A percentile compares a stretch with the other conserved stretches of the same genome.
Evolutionary conservation across 306 rosid genomes (phyloP).

Genomic region (Crataegus laevigata): DNA sequence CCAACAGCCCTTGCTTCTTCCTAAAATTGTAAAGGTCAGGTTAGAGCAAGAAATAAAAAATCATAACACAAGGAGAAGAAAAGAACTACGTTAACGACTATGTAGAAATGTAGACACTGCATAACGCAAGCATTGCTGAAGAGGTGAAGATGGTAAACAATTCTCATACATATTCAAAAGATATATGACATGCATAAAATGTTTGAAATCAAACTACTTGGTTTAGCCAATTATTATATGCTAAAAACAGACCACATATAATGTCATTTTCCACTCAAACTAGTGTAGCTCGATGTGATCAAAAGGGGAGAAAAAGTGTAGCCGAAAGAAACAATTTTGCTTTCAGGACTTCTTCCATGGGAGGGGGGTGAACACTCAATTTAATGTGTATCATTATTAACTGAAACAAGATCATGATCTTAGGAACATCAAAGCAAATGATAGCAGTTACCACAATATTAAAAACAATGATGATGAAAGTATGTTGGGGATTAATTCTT

Average conservation of each 20-base stretch:
- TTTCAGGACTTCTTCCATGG: background rate
- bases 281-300: background rate
- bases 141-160: background rate
- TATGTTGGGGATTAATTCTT: background rate
- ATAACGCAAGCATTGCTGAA: background rate
- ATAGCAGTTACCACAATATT: background rate
- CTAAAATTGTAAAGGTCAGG: conserved; percentile 30
- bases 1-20: conserved; percentile 94
- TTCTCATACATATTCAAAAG: background rate
- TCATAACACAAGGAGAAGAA: background rate
- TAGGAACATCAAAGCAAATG: background rate
- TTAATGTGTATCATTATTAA: background rate
- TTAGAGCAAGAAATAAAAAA: conserved; percentile 2
- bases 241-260: background rate
- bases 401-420: background rate
- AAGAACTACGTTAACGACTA: background rate
- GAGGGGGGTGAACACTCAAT: background rate
- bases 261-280: background rate
- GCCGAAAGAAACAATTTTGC: background rate
- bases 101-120: background rate
- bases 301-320: background rate
- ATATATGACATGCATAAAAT: background rate
- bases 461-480: background rate
- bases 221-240: background rate
- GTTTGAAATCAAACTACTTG: background rate